Evolutionary conservation across 768 basidiomycete genomes (phyloP), one percentile per base, ranked within the genome.

Genomic region (Xanthoconium stramineum): DNA sequence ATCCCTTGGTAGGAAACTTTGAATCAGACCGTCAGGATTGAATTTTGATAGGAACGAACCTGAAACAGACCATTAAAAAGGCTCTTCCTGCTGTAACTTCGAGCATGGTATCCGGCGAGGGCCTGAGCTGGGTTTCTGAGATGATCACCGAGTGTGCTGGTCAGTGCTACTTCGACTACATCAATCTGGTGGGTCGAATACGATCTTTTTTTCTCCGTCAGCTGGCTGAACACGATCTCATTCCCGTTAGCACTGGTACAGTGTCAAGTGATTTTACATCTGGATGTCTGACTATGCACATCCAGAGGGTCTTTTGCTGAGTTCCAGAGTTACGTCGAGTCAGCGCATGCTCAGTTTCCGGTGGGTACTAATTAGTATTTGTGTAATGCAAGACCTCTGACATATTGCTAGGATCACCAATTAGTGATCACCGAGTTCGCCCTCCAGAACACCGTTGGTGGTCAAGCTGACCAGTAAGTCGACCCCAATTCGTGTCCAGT

Each of bases 1-100:
- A 75, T 53, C 73, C 74, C 4, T 40, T 75, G 58, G 72, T 74
- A 61, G 37, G n/a, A n/a, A n/a, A n/a, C 29, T 3, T 3, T 13
- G 48, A n/a, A 19, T 36, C 15, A 24, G 28, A 44, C 29, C 28
- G 5, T 10, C 24, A 17, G 9, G 42, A 38, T 4, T n/a, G 10
- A n/a, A 13, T 2, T 9, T 32, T 59, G 3, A 61, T 7, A 11
- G 4, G n/a, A 50, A 42, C 2, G 32, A 55, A 24, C 24, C 4
- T 24, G 24, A 4, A 49, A 33, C 38, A 75, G 74, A 11, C 68
- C 0, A 72, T 75, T 39, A 72, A 72, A 65, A 75, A 74, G 50
- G 74, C 74, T 2, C 70, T 75, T 32, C 74, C 74, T 8, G 70
- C 74, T 0, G 66, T 75, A 9, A 69, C 73, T 11, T 72, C 74